Conservation (phyloP, 2,329 filamentous ascomycete species). For the Paecilomyces niveus region DNA sequence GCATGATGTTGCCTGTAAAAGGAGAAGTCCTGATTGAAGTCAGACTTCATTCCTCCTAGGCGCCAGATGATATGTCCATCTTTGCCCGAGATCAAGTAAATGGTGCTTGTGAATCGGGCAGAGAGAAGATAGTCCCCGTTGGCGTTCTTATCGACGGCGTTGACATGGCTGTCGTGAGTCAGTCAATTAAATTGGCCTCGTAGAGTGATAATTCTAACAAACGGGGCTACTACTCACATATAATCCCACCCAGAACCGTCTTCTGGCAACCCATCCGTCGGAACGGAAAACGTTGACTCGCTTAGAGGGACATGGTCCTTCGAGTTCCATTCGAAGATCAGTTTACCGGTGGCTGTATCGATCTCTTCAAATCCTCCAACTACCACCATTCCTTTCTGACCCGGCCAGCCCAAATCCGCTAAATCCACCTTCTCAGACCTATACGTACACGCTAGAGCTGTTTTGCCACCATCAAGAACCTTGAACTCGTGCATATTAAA, state of each 20-base stretch:
- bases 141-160: constrained; percentile 33
- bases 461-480: constrained; percentile 27
- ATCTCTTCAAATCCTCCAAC: constrained; percentile 32
- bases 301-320: constrained; percentile 23
- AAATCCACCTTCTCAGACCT: constrained; percentile 15
- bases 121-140: constrained; percentile 36
- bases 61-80: constrained; percentile 33
- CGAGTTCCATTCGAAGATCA: constrained; percentile 31
- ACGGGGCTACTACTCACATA: constrained; percentile 6
- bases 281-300: constrained; percentile 20
- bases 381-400: constrained; percentile 20
- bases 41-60: constrained; percentile 26
- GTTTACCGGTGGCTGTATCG: constrained; percentile 27
- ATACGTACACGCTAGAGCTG: constrained; percentile 25
- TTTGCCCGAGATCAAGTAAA: constrained; percentile 32
- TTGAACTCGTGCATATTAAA: constrained; percentile 39
- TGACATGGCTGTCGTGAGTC: constrained; percentile 27
- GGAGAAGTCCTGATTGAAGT: constrained; percentile 26
- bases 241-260: constrained; percentile 2
- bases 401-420: constrained; percentile 23
- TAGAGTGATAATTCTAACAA: constrained; percentile 19
- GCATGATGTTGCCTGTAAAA: constrained; percentile 34
- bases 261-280: constrained; percentile 5
- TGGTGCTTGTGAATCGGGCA: constrained; percentile 28
- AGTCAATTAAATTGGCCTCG: background rate